A percentile compares a stretch with the other conserved stretches of the same genome.
Conservation (phyloP, 345 rosid species). For the Lagerstroemia speciosa region DNA sequence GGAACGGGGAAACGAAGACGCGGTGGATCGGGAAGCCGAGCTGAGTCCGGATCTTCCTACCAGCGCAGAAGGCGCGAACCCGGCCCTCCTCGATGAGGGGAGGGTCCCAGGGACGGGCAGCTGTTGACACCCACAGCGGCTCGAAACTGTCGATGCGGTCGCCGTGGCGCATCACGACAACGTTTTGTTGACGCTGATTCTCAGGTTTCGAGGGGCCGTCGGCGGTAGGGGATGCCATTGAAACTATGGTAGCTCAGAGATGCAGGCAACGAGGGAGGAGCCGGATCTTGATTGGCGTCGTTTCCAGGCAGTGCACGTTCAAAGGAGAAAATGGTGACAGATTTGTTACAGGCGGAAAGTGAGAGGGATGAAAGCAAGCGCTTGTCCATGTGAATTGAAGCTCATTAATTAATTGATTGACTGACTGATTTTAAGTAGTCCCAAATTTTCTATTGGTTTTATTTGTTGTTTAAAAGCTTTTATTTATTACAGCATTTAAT, state of each 20-base stretch:
- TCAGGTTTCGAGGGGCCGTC: background rate
- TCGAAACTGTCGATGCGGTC: constrained; percentile 21
- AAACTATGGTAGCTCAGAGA: background rate
- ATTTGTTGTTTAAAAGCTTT: too few species aligned
- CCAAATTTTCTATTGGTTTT: too few species aligned
- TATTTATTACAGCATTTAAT: too few species aligned
- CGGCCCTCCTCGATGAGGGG: constrained; percentile 15
- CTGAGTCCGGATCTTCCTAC: constrained; percentile 18
- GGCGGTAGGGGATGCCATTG: background rate
- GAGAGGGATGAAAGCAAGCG: background rate
- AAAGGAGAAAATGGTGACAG: constrained; percentile 7
- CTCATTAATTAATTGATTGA: too few species aligned
- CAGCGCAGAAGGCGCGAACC: constrained; percentile 18
- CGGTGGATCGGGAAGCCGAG: constrained; percentile 20
- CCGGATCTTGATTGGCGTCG: constrained; percentile 32
- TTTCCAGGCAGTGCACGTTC: background rate
- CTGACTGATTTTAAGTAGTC: too few species aligned
- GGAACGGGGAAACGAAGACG: constrained; percentile 19
- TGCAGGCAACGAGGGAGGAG: constrained; percentile 14
- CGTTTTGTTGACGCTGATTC: constrained; percentile 12
- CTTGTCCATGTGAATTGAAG: too few species aligned
- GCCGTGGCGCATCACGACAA: constrained; percentile 23
- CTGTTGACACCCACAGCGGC: constrained; percentile 18
- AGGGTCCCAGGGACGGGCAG: constrained; percentile 22
- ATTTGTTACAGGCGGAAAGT: background rate